A percentile compares a stretch with the other conserved stretches of the same genome.
phyloP scores from a whole-genome alignment of 495 filamentous ascomycete genomes.

The Hypomontagnella monticulosa region DNA sequence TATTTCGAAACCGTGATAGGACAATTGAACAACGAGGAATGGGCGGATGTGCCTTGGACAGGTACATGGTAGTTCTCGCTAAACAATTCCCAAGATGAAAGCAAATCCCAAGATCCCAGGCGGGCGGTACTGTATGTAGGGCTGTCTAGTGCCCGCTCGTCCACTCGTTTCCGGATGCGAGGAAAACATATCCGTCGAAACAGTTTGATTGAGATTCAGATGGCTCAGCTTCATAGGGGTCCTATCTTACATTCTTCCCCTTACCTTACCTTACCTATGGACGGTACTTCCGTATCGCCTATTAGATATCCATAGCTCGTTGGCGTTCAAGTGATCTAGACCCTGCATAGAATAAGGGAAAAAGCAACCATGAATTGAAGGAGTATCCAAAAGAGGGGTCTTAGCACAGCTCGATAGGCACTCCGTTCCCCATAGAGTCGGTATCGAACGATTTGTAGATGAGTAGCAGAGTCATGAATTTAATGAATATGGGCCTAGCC shows the following conservation, averaged over 20 bases:
- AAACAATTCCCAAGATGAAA: constrained; percentile 19
- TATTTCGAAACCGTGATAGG: constrained; percentile 13
- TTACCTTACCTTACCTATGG: constrained; percentile 13
- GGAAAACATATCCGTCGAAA: constrained; percentile 32
- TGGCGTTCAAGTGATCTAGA: constrained; percentile 15
- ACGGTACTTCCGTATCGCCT: constrained; percentile 32
- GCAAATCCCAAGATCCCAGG: constrained; percentile 6
- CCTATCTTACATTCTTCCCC: constrained; percentile 10
- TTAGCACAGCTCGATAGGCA: not conserved
- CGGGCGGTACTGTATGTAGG: constrained; percentile 32
- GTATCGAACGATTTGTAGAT: no score
- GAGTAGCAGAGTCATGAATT: no score
- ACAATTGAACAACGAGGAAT: constrained; percentile 20
- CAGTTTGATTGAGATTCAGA: constrained; percentile 19
- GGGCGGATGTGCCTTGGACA: not conserved
- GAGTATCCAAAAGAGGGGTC: constrained; percentile 15
- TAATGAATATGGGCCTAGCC: no score
- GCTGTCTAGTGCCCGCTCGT: constrained; percentile 18
- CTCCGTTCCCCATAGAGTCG: no score
- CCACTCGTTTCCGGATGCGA: constrained; percentile 35
- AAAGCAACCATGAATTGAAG: constrained; percentile 18
- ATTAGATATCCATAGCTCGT: constrained; percentile 21
- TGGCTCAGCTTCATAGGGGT: constrained; percentile 21
- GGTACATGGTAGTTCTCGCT: constrained; percentile 10
- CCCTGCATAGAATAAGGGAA: constrained; percentile 1